Percentiles rank a stretch among this genome's conserved stretches.
These are phyloP conservation scores for Xylariales sp. DNA, from an alignment of 2,329 filamentous ascomycete genomes.

Conservation along the genomic window DNA sequence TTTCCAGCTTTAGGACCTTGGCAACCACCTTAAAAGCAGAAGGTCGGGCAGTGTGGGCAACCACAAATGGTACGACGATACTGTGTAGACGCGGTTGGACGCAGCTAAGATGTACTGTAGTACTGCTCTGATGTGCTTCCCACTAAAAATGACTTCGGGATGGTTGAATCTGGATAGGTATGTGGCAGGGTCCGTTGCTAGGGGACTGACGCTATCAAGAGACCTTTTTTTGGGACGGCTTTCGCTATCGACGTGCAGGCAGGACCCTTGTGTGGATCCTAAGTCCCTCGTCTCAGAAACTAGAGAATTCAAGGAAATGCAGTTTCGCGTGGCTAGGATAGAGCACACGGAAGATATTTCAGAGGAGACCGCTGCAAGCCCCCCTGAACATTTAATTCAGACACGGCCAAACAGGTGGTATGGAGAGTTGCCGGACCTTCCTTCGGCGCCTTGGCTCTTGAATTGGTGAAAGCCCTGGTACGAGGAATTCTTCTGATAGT, in stretches of 20 bases:
- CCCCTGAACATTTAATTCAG: background rate
- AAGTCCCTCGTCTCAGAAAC: conserved; percentile 19
- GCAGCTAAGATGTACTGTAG: background rate
- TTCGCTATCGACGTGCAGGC: conserved; percentile 1
- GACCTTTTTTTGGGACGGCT: conserved; percentile 1
- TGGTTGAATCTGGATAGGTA: background rate
- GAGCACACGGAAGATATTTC: conserved; percentile 2
- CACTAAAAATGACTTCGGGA: conserved; percentile 4
- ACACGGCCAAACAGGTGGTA: too few relatives aligned
- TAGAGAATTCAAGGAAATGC: conserved; percentile 18
- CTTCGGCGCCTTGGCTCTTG: background rate
- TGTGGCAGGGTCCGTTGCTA: conserved; percentile 6
- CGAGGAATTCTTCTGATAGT: background rate
- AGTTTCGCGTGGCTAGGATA: conserved; percentile 22
- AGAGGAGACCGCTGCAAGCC: background rate
- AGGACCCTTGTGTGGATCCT: conserved; percentile 10
- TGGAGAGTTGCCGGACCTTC: background rate
- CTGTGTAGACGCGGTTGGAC: conserved; percentile 1
- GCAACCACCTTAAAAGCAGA: conserved; percentile 1
- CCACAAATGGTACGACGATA: conserved; percentile 1
- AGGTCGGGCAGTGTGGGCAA: background rate
- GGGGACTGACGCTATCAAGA: background rate
- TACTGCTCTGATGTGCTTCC: background rate
- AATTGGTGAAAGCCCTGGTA: background rate
- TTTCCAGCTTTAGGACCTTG: conserved; percentile 4